phyloP scores from a whole-genome alignment of 2,329 filamentous ascomycete species.

The Chaetothyriales sp. region DNA sequence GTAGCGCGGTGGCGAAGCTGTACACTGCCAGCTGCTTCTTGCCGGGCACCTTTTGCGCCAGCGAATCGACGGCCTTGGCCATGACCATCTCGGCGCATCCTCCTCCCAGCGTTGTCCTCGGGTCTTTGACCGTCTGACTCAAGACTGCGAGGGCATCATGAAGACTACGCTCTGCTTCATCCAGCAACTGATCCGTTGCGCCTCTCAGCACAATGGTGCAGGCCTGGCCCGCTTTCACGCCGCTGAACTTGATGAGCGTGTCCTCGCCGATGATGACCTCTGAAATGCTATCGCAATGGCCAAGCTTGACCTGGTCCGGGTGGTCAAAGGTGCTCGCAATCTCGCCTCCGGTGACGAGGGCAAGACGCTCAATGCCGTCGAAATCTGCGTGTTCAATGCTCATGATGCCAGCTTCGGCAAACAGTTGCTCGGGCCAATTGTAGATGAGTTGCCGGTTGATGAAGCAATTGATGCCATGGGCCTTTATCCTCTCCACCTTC shows the following conservation, averaged over 20 bases:
- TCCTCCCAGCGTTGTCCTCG: conserved; percentile 83
- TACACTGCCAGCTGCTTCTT: conserved; percentile 94
- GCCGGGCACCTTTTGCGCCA: conserved; percentile 83
- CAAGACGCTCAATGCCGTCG: conserved; percentile 88
- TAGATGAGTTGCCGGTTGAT: conserved; percentile 99
- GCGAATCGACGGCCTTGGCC: conserved; percentile 92
- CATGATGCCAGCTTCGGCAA: conserved; percentile 93
- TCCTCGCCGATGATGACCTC: conserved; percentile 98
- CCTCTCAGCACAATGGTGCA: conserved; percentile 95
- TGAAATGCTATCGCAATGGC: conserved; percentile 88
- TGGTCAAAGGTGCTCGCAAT: conserved; percentile 97
- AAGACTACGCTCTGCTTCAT: conserved; percentile 89
- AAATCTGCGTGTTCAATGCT: conserved; percentile 99
- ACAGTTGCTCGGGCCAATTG: conserved; percentile 99
- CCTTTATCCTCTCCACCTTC: conserved; percentile 98
- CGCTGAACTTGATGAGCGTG: conserved; percentile 92
- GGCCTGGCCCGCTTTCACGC: conserved; percentile 81
- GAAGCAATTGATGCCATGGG: conserved; percentile 98
- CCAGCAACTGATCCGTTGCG: conserved; percentile 89
- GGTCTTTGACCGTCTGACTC: conserved; percentile 91
- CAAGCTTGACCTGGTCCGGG: conserved; percentile 91
- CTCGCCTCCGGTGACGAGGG: conserved; percentile 90
- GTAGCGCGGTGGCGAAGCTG: conserved; percentile 73
- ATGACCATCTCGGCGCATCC: conserved; percentile 98
- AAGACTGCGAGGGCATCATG: conserved; percentile 94